These are phyloP conservation scores for Vachellia pachyceras DNA, from an alignment of 306 rosid species.

Conservation along the genomic window DNA sequence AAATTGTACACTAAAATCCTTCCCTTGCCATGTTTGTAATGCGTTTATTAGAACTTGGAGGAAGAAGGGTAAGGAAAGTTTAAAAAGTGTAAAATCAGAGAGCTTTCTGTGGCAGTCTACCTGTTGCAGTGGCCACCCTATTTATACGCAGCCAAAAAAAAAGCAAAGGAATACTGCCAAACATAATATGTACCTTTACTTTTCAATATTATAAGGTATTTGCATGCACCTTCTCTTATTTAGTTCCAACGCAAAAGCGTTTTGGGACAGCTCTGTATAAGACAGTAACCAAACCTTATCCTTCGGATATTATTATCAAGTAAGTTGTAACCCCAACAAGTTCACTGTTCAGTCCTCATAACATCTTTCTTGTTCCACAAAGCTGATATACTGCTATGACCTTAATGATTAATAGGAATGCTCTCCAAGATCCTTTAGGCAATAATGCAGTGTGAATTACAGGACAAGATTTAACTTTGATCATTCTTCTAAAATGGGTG, in stretches of 20 bases:
- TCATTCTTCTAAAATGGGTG: background rate
- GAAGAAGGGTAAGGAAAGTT: background rate
- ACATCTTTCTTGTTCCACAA: background rate
- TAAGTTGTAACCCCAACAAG: background rate
- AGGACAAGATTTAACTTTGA: background rate
- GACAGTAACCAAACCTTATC: conserved; percentile 44
- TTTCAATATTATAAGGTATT: conserved; percentile 12
- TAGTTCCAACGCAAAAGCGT: conserved; percentile 44
- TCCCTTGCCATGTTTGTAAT: conserved; percentile 41
- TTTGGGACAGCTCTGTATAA: conserved; percentile 44
- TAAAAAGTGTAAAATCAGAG: background rate
- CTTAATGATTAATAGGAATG: background rate
- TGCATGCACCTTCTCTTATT: background rate
- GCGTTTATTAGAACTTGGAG: background rate
- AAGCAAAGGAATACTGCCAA: conserved; percentile 16
- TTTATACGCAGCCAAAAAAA: conserved; percentile 39
- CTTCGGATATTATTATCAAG: conserved; percentile 1
- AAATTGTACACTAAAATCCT: conserved; percentile 38
- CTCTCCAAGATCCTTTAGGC: too few relatives aligned
- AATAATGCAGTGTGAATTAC: background rate
- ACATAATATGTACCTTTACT: conserved; percentile 17
- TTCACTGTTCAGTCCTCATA: background rate
- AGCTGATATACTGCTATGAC: background rate
- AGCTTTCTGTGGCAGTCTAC: conserved; percentile 2
- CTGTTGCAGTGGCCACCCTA: conserved; percentile 4